Evolutionary conservation across 768 basidiomycete species (phyloP).

Genomic region (Auriscalpium microsporum): DNA sequence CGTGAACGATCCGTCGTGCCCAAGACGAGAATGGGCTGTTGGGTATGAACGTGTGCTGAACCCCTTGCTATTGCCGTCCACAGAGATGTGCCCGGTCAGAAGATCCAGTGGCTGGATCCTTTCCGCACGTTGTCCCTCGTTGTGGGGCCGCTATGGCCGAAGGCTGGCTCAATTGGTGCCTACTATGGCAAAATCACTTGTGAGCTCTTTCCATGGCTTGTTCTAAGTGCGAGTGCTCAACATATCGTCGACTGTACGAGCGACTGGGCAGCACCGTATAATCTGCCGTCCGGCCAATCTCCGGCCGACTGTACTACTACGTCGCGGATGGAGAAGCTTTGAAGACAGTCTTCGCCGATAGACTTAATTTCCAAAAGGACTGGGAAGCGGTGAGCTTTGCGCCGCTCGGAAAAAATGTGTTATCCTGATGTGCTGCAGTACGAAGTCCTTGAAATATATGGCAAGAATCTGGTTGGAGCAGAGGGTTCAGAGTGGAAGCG

Average conservation of each 20-base stretch:
- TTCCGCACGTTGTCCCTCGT: conserved; percentile 21
- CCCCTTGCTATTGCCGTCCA: not conserved
- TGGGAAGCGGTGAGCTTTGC: conserved; percentile 23
- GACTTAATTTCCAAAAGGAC: conserved; percentile 34
- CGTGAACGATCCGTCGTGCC: not conserved
- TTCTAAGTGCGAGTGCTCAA: not conserved
- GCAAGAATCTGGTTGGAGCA: conserved; percentile 30
- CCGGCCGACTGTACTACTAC: conserved; percentile 29
- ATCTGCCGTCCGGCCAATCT: conserved; percentile 27
- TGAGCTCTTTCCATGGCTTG: conserved; percentile 14
- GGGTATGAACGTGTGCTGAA: not conserved
- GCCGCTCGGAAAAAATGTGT: not conserved
- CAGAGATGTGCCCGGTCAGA: conserved; percentile 12
- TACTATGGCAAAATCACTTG: conserved; percentile 29
- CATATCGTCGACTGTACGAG: conserved; percentile 24
- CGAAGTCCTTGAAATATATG: conserved; percentile 33
- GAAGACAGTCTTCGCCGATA: conserved; percentile 25
- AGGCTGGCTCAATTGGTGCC: conserved; percentile 25
- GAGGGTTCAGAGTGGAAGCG: conserved; percentile 42
- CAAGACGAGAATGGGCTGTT: not conserved
- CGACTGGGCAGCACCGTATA: conserved; percentile 32
- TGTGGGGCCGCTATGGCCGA: conserved; percentile 27
- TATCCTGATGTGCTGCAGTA: conserved; percentile 19
- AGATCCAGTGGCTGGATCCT: conserved; percentile 25
- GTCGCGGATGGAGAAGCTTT: conserved; percentile 36